Percentiles rank a stretch among this genome's conserved stretches.
phyloP scores from a whole-genome alignment of 2,329 filamentous ascomycete genomes.

The Diaporthe vexans region DNA sequence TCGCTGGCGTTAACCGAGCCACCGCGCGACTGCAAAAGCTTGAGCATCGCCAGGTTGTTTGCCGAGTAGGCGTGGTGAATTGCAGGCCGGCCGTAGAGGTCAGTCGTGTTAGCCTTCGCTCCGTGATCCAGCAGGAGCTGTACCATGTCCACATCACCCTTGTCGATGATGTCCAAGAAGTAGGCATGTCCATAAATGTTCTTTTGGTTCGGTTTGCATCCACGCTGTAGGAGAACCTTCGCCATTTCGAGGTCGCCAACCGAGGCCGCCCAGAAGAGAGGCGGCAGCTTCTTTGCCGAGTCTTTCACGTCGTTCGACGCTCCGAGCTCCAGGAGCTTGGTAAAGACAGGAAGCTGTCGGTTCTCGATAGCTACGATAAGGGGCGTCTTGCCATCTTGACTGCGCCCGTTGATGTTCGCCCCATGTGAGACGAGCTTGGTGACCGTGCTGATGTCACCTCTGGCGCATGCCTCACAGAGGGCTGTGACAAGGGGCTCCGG shows the following conservation, averaged over 20 bases:
- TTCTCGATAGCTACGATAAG: constrained; percentile 7
- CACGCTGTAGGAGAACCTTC: constrained; percentile 5
- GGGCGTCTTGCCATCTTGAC: constrained; percentile 14
- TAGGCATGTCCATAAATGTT: background rate
- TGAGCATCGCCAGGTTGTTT: constrained; percentile 1
- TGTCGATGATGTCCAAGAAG: constrained; percentile 6
- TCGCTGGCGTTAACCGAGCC: constrained; percentile 8
- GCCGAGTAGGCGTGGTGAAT: constrained; percentile 18
- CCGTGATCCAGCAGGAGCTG: constrained; percentile 11
- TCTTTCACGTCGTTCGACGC: constrained; percentile 46
- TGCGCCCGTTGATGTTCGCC: constrained; percentile 16
- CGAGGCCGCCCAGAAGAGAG: constrained; percentile 46
- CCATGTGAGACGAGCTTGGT: background rate
- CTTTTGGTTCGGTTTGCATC: constrained; percentile 1
- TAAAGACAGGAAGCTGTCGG: background rate
- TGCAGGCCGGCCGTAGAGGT: background rate
- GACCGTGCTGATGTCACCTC: constrained; percentile 36
- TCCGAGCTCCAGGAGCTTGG: constrained; percentile 51
- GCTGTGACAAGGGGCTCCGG: constrained; percentile 45
- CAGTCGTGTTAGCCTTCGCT: background rate
- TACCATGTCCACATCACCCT: constrained; percentile 11
- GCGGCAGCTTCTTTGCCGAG: constrained; percentile 44
- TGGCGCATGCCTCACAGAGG: constrained; percentile 44
- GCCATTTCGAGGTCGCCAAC: constrained; percentile 39
- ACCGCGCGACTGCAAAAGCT: constrained; percentile 3